A percentile compares a stretch with the other conserved stretches of the same genome.
phyloP scores from a whole-genome alignment of 306 rosid genomes.

The Senna siamea region DNA sequence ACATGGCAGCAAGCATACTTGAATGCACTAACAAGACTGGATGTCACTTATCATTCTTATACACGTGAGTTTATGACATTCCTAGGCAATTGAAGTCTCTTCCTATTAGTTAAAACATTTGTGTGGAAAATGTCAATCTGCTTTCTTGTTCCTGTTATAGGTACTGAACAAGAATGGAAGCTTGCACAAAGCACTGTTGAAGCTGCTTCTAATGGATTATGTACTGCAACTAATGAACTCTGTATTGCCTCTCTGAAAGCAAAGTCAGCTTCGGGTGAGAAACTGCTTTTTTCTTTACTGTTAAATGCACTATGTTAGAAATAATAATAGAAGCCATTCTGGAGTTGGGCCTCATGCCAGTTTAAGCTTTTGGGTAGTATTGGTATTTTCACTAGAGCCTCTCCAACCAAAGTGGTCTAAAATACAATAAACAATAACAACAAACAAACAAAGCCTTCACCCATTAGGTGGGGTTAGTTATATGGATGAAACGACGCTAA shows the following conservation, averaged over 20 bases:
- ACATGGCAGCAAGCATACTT: slow-evolving; percentile 88
- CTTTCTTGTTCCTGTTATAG: slow-evolving; percentile 55
- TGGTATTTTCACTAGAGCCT: too few species aligned
- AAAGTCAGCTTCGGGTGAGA: slow-evolving; percentile 86
- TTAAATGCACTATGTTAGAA: slow-evolving; percentile 6
- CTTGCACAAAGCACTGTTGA: slow-evolving; percentile 84
- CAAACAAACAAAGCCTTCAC: too few species aligned
- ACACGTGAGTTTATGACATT: slow-evolving; percentile 62
- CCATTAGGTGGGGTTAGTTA: too few species aligned
- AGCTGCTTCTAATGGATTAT: slow-evolving; percentile 81
- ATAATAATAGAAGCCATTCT: not conserved
- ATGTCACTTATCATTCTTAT: slow-evolving; percentile 78
- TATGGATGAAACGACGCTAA: too few species aligned
- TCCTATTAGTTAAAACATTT: slow-evolving; percentile 25
- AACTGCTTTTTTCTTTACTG: not conserved
- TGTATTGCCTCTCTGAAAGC: slow-evolving; percentile 76
- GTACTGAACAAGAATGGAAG: slow-evolving; percentile 97
- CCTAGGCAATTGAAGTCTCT: slow-evolving; percentile 30
- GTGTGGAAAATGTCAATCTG: slow-evolving; percentile 30
- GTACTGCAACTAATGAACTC: slow-evolving; percentile 75
- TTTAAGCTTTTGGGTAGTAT: too few species aligned
- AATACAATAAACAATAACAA: too few species aligned
- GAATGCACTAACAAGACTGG: slow-evolving; percentile 76
- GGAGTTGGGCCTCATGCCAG: too few species aligned
- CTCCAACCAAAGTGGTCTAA: too few species aligned